phyloP scores from a whole-genome alignment of 2,329 filamentous ascomycete genomes.

The Ambrosiella cleistominuta region DNA sequence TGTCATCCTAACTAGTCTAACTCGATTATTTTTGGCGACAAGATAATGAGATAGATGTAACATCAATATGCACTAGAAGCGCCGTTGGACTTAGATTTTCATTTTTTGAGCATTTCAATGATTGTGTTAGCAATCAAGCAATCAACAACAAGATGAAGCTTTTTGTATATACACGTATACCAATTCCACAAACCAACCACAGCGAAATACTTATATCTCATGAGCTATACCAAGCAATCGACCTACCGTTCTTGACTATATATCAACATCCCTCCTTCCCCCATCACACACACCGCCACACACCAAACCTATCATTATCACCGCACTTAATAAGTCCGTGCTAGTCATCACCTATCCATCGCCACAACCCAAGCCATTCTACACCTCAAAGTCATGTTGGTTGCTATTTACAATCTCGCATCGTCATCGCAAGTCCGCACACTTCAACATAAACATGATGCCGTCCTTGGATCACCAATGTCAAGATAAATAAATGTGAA shows the following conservation, averaged over 20 bases:
- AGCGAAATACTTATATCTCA: neutral
- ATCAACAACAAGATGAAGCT: too few relatives aligned
- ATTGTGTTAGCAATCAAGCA: too few relatives aligned
- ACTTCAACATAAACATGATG: too few relatives aligned
- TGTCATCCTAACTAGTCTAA: too few relatives aligned
- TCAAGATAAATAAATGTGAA: too few relatives aligned
- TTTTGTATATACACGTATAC: too few relatives aligned
- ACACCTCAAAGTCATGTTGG: neutral
- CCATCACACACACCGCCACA: too few relatives aligned
- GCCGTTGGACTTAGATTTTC: neutral
- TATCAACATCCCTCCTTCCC: neutral
- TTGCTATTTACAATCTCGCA: neutral
- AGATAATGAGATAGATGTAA: neutral
- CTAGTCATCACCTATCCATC: too few relatives aligned
- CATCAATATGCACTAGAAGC: neutral
- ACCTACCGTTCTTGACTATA: neutral
- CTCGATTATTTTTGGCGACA: neutral
- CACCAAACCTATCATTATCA: neutral
- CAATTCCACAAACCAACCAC: too few relatives aligned
- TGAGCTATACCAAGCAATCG: neutral
- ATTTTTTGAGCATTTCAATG: too few relatives aligned
- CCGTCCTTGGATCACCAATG: too few relatives aligned
- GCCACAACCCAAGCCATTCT: too few relatives aligned
- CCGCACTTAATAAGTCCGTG: neutral
- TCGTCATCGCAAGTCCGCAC: neutral